phyloP scores from a whole-genome alignment of 371 early-diverging fungal genomes.

The Rhizopus microsporus region DNA sequence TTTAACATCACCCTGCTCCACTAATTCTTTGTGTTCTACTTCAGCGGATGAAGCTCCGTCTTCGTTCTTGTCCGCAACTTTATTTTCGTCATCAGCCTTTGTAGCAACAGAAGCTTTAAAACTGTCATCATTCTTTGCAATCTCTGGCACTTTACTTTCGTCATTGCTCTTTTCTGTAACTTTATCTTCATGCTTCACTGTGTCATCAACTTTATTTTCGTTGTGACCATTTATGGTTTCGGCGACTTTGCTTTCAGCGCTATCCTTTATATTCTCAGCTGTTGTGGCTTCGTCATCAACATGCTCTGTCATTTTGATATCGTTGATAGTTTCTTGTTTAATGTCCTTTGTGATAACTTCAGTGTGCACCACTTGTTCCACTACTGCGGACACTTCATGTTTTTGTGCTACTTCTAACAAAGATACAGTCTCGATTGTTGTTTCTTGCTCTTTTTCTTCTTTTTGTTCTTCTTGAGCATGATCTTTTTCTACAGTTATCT shows the following conservation, averaged over 20 bases:
- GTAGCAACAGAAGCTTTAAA: not conserved
- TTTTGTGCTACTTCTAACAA: not conserved
- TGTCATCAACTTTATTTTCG: not conserved
- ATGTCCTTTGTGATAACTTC: not conserved
- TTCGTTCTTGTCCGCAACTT: conserved; percentile 1
- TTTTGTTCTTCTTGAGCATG: not conserved
- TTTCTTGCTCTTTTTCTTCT: not conserved
- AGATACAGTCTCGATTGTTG: too few species aligned
- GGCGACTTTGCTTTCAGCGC: not conserved
- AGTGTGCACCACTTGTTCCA: not conserved
- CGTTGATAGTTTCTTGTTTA: not conserved
- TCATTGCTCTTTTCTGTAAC: not conserved
- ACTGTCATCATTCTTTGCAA: not conserved
- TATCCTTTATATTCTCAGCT: not conserved
- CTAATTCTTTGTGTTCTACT: not conserved
- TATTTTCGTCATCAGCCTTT: conserved; percentile 1
- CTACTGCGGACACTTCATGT: not conserved
- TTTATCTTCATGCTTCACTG: too few species aligned
- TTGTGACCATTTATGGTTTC: not conserved
- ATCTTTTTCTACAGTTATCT: not conserved
- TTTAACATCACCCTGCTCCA: not conserved
- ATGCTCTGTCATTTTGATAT: not conserved
- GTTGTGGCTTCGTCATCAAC: not conserved
- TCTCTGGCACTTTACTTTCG: not conserved
- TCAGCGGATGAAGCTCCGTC: not conserved